These are phyloP conservation scores for Nidularia pulvinata DNA, from an alignment of 768 basidiomycete genomes.

Conservation along the genomic window DNA sequence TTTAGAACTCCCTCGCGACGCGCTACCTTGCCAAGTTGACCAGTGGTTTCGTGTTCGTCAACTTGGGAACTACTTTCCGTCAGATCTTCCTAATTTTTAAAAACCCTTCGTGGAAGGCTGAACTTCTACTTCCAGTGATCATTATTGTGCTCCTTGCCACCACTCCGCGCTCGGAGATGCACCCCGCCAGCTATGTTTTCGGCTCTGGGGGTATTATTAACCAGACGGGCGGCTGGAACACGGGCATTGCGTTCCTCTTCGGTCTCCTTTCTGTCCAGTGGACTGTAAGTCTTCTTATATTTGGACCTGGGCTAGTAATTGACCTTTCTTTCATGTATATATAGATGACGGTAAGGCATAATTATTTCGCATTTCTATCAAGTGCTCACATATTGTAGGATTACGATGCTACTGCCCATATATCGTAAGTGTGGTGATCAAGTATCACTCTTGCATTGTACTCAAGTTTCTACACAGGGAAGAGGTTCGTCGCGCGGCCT, in stretches of 20 bases:
- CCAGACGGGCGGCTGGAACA: slow-evolving; percentile 77
- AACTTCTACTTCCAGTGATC: slow-evolving; percentile 50
- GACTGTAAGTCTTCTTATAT: slow-evolving; percentile 52
- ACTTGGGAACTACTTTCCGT: slow-evolving; percentile 78
- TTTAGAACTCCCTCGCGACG: slow-evolving; percentile 73
- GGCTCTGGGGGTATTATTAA: slow-evolving; percentile 75
- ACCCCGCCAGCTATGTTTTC: slow-evolving; percentile 79
- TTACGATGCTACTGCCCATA: slow-evolving; percentile 82
- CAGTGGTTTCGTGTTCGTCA: slow-evolving; percentile 81
- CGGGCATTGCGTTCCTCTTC: slow-evolving; percentile 81
- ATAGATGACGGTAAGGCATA: slow-evolving; percentile 54
- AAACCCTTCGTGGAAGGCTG: slow-evolving; percentile 1
- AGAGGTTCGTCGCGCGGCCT: slow-evolving; percentile 79
- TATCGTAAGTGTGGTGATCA: slow-evolving; percentile 52
- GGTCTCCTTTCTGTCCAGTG: slow-evolving; percentile 87
- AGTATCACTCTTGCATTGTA: slow-evolving; percentile 5
- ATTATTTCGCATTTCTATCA: neutral
- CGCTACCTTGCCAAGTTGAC: slow-evolving; percentile 75
- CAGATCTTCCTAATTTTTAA: slow-evolving; percentile 14
- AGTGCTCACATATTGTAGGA: slow-evolving; percentile 38
- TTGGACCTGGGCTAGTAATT: slow-evolving; percentile 6
- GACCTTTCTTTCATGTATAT: slow-evolving; percentile 8
- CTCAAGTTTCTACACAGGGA: slow-evolving; percentile 40
- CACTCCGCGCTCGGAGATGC: slow-evolving; percentile 77
- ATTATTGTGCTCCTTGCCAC: slow-evolving; percentile 82